A percentile compares a stretch with the other conserved stretches of the same genome.
Evolutionary conservation across 495 filamentous ascomycete genomes (phyloP).

Genomic region (Tuber melanosporum): DNA sequence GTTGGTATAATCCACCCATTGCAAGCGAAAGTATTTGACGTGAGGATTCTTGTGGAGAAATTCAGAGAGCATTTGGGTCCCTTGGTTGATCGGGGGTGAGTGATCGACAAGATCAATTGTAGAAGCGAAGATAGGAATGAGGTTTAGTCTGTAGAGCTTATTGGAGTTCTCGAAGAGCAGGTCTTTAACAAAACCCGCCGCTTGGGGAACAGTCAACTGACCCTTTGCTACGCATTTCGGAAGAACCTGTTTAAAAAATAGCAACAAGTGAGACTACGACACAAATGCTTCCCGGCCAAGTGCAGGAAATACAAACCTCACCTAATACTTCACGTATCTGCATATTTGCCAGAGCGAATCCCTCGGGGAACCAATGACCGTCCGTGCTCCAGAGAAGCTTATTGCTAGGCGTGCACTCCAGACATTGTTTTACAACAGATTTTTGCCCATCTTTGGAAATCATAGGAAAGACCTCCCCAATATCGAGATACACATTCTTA

Average conservation of each 20-base stretch:
- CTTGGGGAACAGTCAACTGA: slow-evolving; percentile 51
- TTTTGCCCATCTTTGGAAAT: slow-evolving; percentile 76
- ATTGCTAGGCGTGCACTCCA: slow-evolving; percentile 68
- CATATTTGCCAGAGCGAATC: slow-evolving; percentile 67
- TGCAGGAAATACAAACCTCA: slow-evolving; percentile 22
- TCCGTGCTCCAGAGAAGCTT: slow-evolving; percentile 84
- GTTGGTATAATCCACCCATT: slow-evolving; percentile 75
- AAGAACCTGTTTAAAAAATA: slow-evolving; percentile 48
- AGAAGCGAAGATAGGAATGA: slow-evolving; percentile 25
- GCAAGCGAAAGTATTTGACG: slow-evolving; percentile 59
- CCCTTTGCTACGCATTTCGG: slow-evolving; percentile 54
- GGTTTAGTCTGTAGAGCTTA: slow-evolving; percentile 52
- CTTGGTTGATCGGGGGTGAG: slow-evolving; percentile 9
- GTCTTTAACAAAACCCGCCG: slow-evolving; percentile 51
- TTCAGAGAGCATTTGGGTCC: slow-evolving; percentile 13
- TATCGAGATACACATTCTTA: slow-evolving; percentile 75
- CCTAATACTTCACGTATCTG: slow-evolving; percentile 68
- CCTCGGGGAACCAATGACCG: slow-evolving; percentile 78
- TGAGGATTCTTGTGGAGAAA: slow-evolving; percentile 44
- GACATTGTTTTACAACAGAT: slow-evolving; percentile 60
- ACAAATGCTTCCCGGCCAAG: not conserved
- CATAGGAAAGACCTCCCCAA: slow-evolving; percentile 80
- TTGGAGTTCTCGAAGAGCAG: slow-evolving; percentile 67
- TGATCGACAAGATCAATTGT: slow-evolving; percentile 11
- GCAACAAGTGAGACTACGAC: not conserved